Evolutionary conservation across 1,284 basidiomycete genomes (phyloP), one percentile per base, ranked within the genome.

Genomic region (Taiwanofungus camphoratus): DNA sequence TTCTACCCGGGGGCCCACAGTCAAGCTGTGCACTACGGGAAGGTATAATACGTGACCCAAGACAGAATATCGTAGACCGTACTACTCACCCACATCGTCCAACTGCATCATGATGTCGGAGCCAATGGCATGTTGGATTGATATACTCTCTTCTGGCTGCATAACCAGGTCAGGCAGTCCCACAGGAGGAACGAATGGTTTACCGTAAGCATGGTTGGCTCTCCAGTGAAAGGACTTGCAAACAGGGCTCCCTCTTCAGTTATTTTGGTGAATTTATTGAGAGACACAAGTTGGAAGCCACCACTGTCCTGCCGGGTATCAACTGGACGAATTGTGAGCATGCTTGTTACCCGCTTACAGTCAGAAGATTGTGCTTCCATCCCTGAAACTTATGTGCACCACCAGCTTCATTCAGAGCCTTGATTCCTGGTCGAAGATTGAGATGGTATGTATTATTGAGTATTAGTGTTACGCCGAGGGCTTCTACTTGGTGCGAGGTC

Each of bases 81-180:
- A 8, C 16, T 24, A 66, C 81, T 61, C 54, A 85, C 87, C 89
- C 41, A 92, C 90, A 64, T 92, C 89, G 58, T 92, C 88, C 11
- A 92, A 70, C 57, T 92, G 88, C 89, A 92, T 92, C 51, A 92
- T 90, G 45, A 92, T 92, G 61, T 92, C 89, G 13, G 83, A 86
- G 4, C 89, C 88, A 35, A 92, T 91, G 4, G 82, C 71, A 56
- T 92, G 89, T 58, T 91, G 87, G 54, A 86, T 82, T n/a, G 79
- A 76, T 29, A 91, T 89, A 51, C 84, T 87, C 66, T 89, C 82
- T 64, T 91, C 87, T 31, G 88, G 87, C 81, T 88, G 50, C n/a
- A 48, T 48, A 44, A 13, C 34, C 2, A 30, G 12, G 29, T 7
- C 13, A 31, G 5, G 43, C 43, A 7, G 42, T 34, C 1, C 19